A percentile compares a stretch with the other conserved stretches of the same genome.
These are phyloP conservation scores for Berberis thunbergii DNA, from an alignment of 164 flowering plant species.

Conservation along the genomic window DNA sequence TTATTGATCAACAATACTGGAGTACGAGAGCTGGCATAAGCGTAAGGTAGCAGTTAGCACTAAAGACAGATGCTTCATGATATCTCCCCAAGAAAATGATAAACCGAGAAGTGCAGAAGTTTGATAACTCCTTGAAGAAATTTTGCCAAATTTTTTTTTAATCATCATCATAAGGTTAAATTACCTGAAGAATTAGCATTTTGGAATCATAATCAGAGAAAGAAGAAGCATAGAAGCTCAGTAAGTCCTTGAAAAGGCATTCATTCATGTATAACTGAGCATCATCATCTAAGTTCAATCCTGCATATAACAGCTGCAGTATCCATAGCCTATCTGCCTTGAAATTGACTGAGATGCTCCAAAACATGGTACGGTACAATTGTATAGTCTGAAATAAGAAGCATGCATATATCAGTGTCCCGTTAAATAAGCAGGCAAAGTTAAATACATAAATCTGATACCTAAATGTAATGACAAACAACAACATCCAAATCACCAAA, in stretches of 20 bases:
- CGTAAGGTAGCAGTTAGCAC: too few species aligned
- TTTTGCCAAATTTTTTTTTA: neutral
- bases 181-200: constrained; percentile 76
- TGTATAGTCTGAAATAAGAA: constrained; percentile 51
- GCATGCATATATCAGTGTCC: constrained; percentile 7
- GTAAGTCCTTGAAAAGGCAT: constrained; percentile 42
- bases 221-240: constrained; percentile 61
- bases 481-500: neutral
- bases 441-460: neutral
- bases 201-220: constrained; percentile 64
- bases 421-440: neutral
- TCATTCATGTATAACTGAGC: constrained; percentile 47
- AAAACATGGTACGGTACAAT: constrained; percentile 47
- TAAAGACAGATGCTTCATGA: too few species aligned
- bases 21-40: too few species aligned
- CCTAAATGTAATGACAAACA: neutral
- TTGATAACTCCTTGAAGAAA: neutral
- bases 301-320: constrained; percentile 51
- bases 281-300: constrained; percentile 67
- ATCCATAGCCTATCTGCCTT: constrained; percentile 78
- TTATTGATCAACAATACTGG: too few species aligned
- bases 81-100: neutral
- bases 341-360: constrained; percentile 61
- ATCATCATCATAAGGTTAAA: neutral
- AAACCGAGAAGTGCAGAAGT: neutral